Evolutionary conservation across 306 rosid genomes (phyloP), one percentile per base, ranked within the genome.

Genomic region (Vachellia pachyceras): DNA sequence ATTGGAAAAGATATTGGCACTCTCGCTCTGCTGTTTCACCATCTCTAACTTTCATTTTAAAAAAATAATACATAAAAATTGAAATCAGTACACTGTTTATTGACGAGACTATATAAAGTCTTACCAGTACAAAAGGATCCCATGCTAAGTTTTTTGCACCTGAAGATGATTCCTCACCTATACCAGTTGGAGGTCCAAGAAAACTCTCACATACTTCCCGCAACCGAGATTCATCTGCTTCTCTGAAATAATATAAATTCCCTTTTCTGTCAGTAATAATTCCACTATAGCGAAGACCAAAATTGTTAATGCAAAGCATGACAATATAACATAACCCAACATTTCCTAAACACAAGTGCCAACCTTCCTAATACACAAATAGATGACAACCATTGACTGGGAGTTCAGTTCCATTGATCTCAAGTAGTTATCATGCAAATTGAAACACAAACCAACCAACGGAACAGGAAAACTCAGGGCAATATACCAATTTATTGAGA

Each of bases 171-270:
- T 88, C 90, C 66, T 81, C 94, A 68, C 85, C 90, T 98, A 95
- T 95, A 85, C 99, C 99, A 25, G 94, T 88, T 17, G 99, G 99
- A 80, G 98, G 99, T 85, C 99, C 99, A 79, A 95, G 96, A 82
- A 92, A 93, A 87, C 90, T 88, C 90, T 95, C 99, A 58, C 98
- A 95, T 67, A 93, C 97, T 85, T 95, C 99, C 42, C 99, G 88
- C 64, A 95, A 78, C 3, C 99, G 97, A 82, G 97, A 93, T 87
- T 93, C 99, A 58, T 95, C 99, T 15, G 99, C 94, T 90, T 95
- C 99, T 82, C 99, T 95, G 97, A 83, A 88, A 89, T 71, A 57
- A 83, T 78, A 70, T 70, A 10, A 77, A 44, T 58, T 69, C 46
- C 77, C 22, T 39, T 77, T 40, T 86, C 70, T 77, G 81, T 77